Evolutionary conservation across 768 basidiomycete species (phyloP).

Genomic region (Russula earlei): DNA sequence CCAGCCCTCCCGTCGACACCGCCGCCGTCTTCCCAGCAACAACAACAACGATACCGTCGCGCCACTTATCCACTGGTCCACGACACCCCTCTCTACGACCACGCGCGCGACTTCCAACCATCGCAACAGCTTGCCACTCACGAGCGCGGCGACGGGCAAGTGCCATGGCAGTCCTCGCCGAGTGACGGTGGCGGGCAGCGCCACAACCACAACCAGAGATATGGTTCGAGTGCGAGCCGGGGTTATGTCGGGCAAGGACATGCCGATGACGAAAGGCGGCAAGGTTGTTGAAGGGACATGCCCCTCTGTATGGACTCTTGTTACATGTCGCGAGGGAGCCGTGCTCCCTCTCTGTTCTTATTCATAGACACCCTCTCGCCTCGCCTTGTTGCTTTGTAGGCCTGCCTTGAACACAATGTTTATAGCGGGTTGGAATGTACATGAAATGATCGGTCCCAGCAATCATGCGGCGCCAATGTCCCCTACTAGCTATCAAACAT

Average conservation of each 20-base stretch:
- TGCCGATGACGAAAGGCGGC: background rate
- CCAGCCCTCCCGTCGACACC: background rate
- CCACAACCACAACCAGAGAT: background rate
- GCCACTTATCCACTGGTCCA: too few relatives aligned
- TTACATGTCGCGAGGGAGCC: too few relatives aligned
- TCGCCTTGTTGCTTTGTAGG: background rate
- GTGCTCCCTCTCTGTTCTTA: background rate
- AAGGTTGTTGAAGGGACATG: background rate
- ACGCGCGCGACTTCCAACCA: background rate
- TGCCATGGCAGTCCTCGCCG: background rate
- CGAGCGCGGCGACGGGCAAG: background rate
- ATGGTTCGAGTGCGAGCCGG: too few relatives aligned
- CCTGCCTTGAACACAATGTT: background rate
- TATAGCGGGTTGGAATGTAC: background rate
- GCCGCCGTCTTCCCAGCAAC: background rate
- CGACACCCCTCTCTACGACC: background rate
- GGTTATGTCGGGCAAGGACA: background rate
- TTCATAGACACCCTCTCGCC: too few relatives aligned
- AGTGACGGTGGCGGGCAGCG: background rate
- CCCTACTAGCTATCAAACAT: background rate
- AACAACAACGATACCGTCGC: too few relatives aligned
- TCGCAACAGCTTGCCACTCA: background rate
- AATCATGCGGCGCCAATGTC: too few relatives aligned
- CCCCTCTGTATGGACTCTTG: background rate
- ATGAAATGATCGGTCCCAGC: background rate